Percentiles rank a stretch among this genome's conserved stretches.
phyloP scores from a whole-genome alignment of 2,329 filamentous ascomycete genomes.

The Raffaelea albimanens region DNA sequence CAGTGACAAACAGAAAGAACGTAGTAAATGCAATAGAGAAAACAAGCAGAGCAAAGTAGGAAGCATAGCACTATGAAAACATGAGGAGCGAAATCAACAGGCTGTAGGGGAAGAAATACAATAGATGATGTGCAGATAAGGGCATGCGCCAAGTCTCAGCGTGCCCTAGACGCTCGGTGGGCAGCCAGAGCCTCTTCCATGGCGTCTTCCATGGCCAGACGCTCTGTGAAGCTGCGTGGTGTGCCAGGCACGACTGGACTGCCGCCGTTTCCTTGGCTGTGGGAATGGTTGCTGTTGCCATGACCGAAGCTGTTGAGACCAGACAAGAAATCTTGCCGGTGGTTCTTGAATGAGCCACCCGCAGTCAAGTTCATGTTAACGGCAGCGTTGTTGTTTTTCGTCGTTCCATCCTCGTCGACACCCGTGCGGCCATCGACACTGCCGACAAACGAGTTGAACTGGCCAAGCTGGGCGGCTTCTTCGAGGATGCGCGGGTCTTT shows the following conservation, averaged over 20 bases:
- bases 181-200: neutral
- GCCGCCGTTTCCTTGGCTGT: slow-evolving; percentile 10
- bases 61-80: too few relatives aligned
- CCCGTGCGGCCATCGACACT: slow-evolving; percentile 25
- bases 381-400: too few relatives aligned
- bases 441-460: slow-evolving; percentile 29
- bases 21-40: too few relatives aligned
- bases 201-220: slow-evolving; percentile 18
- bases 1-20: too few relatives aligned
- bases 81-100: too few relatives aligned
- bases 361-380: too few relatives aligned
- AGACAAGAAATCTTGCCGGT: too few relatives aligned
- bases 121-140: too few relatives aligned
- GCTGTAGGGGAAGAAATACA: too few relatives aligned
- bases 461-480: slow-evolving; percentile 26
- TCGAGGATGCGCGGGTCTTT: slow-evolving; percentile 26
- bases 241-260: slow-evolving; percentile 11
- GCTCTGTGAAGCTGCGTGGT: slow-evolving; percentile 23
- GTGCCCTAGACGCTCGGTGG: neutral
- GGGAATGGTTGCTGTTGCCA: neutral
- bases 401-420: slow-evolving; percentile 13
- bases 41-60: too few relatives aligned
- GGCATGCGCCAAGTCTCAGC: too few relatives aligned
- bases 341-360: too few relatives aligned
- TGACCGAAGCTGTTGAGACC: neutral